Base-by-base conservation (phyloP, 192 early-diverging fungal genomes). In the Backusella tuberculispora region DNA sequence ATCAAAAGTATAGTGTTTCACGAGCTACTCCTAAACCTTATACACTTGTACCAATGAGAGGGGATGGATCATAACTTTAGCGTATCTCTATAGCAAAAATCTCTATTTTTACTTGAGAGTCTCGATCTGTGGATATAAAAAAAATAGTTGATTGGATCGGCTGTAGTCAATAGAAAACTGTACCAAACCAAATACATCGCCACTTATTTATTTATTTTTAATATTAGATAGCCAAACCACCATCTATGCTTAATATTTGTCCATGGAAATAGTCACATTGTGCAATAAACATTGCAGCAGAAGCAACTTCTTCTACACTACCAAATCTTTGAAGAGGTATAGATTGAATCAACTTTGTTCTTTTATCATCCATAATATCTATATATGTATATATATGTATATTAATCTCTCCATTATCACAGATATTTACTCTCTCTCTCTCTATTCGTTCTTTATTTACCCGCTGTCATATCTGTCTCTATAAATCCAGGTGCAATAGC, bases 401-500 rank as follows among this genome's bases (percentile, higher is more conserved):
- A 73, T 15, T 17, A 70, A 26, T 8, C 2, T 24, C 3, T 3
- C 9, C 19, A 29, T 46, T 17, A 17, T 43, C 42, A 44, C 56
- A 37, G 26, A 45, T 60, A 43, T 13, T 71, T 45, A 14, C 37
- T 53, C 13, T 50, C 47, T 5, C 24, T 14, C 7, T 5, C 40
- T 44, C 40, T 34, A n/a, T 0, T 26, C 14, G 6, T n/a, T 67
- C 13, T 66, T 26, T 43, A 74, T 74, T 46, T 84, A 91, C 87
- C 81, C 21, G 81, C 64, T 14, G 88, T 94, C 91, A 95, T 93
- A 48, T 94, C 88, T 1, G 96, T 96, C 7, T 89, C 88, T 47
- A 96, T 93, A 76, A 91, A 96, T 46, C 96, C 96, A 44, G 96
- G 96, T 10, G 94, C 91, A 78, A 97, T 88, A 6, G 87, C 86